These are phyloP conservation scores for Phoma sp. DNA, from an alignment of 2,329 filamentous ascomycete genomes.

Conservation along the genomic window DNA sequence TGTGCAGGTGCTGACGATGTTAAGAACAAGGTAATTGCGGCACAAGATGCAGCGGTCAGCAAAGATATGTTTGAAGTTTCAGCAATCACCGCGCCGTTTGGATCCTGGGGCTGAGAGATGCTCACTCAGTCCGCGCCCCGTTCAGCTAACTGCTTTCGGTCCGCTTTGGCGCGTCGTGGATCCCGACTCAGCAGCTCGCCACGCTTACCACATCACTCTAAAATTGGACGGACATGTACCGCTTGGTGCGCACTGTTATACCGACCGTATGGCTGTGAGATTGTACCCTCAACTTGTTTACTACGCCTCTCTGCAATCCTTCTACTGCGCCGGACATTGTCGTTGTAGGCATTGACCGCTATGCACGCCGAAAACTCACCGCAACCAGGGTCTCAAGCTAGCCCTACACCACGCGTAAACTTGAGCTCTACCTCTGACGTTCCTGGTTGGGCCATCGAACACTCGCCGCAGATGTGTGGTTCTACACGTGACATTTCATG, in stretches of 20 bases:
- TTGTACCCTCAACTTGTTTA: not conserved
- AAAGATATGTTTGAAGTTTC: slow-evolving; percentile 22
- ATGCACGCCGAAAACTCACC: slow-evolving; percentile 16
- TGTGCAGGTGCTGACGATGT: slow-evolving; percentile 2
- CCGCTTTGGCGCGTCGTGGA: slow-evolving; percentile 4
- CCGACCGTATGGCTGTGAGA: slow-evolving; percentile 3
- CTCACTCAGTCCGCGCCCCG: slow-evolving; percentile 9
- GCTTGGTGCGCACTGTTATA: not conserved
- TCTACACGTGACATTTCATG: not conserved
- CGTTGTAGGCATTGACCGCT: not conserved
- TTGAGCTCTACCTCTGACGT: slow-evolving; percentile 15
- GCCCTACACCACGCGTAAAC: slow-evolving; percentile 3
- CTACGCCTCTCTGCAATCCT: slow-evolving; percentile 2
- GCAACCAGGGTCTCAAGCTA: slow-evolving; percentile 15
- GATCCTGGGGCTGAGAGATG: slow-evolving; percentile 15
- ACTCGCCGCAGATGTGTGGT: slow-evolving; percentile 7
- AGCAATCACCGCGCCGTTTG: slow-evolving; percentile 11
- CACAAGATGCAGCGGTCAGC: slow-evolving; percentile 15
- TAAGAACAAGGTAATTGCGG: slow-evolving; percentile 5
- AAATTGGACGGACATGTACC: slow-evolving; percentile 13
- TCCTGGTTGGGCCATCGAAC: slow-evolving; percentile 14
- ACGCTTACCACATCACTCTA: slow-evolving; percentile 10
- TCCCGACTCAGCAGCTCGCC: slow-evolving; percentile 2
- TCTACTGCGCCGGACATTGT: not conserved
- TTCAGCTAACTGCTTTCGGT: slow-evolving; percentile 1